Base-by-base conservation (phyloP, 208 protist species). In the Leishmania lainsoni region DNA sequence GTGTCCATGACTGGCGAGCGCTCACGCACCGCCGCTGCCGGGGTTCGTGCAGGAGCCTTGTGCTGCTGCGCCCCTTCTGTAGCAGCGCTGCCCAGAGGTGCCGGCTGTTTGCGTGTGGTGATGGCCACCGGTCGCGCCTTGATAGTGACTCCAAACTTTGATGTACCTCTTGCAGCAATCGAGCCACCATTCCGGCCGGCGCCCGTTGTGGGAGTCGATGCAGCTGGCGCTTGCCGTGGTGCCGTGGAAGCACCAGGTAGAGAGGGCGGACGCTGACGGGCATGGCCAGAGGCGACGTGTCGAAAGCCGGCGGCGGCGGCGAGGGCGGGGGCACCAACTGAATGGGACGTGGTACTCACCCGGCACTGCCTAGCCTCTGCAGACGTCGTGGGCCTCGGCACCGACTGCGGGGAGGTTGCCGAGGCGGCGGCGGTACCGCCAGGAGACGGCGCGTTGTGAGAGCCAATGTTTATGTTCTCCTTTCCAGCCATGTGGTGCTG, bases 1-100 rank as follows among this genome's bases (percentile, higher is more conserved):
- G 51, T 35, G 51, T 80, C 69, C 35, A 75, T 14, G 20, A 79
- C 76, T n/a, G 76, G 22, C 35, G 70, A 35, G 76, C 59, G 51
- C 17, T 39, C 14, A 17, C 20, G 69, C 20, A 3, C 42, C 8
- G 69, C 42, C 45, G 69, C 9, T 32, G 39, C 32, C 29, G 45
- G 39, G 22, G 69, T 73, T n/a, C 42, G 10, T 3, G 69, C 45
- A 54, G 48, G 26, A 48, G 69, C 8, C 39, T n/a, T 22, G 39
- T 29, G 45, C 10, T 22, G 51, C 26, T 32, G 42, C 69, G 26
- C 10, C 20, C 2, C 45, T 29, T 73, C 69, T 5, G 45, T 20
- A 12, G 26, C 45, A 54, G 5, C 69, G 69, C 32, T 73, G 12
- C 51, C 20, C 56, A 58, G 59, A 5, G 45, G 52, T 42, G n/a